Base-by-base conservation (phyloP, 1,284 basidiomycete genomes). In the Rhodotorula sp. region DNA sequence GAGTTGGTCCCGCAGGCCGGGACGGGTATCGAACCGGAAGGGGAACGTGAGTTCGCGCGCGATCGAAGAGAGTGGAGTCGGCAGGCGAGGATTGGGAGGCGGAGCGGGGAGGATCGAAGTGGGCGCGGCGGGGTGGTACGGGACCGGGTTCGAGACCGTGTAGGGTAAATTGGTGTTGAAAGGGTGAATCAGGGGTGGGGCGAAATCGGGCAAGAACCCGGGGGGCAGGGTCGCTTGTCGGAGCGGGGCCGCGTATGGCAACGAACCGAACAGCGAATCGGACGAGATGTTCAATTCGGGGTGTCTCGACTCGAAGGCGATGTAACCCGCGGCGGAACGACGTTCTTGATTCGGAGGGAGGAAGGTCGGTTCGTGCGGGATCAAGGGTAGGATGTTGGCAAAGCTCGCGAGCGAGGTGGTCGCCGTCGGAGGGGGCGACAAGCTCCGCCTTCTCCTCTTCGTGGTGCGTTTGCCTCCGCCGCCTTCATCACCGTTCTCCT, bases 121-220 rank as follows among this genome's bases (percentile, higher is more conserved):
- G 26, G 69, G 62, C 1, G 73, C 52, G 1, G 74, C 60, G 4
- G 76, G 67, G 31, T 73, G 69, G 48, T 68, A 68, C 0, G 78
- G 77, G 6, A 79, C 74, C 2, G 79, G 67, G 26, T 70, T 70
- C 1, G 77, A 73, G 31, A 79, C 57, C 18, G 78, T 76, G 34
- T 62, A 61, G 1, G 77, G 77, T 15, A 79, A 64, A 26, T 69
- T 63, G 5, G 77, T 78, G 47, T 73, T 76, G 70, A 78, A 78
- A 7, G 78, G 77, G 68, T 79, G 77, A 7, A 79, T 54, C 3
- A 61, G 43, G 5, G 70, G 61, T 14, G 63, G 60, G 5, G 70
- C 69, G 6, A 57, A 43, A 59, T 78, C 77, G 60, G 76, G 75
- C 4, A 79, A 61, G 71, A 75, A 79, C 10, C 78, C 78, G 16